These are phyloP conservation scores for Mortierella sp. DNA, from an alignment of 371 early-diverging fungal genomes.

Conservation along the genomic window DNA sequence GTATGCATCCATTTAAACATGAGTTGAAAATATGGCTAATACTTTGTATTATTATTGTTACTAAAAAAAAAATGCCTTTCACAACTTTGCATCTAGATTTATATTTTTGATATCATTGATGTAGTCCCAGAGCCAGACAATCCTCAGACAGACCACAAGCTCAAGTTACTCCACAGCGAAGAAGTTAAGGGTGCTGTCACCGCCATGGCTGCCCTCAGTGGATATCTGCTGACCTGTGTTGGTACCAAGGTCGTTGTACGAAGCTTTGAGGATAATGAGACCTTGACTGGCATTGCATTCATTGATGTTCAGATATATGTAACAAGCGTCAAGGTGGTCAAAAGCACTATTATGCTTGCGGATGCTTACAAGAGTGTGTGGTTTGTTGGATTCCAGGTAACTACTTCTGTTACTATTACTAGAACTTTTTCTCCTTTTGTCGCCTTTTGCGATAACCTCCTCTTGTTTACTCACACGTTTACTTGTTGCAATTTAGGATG, in stretches of 20 bases:
- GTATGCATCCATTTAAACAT: slow-evolving; percentile 61
- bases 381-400: slow-evolving; percentile 95
- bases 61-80: neutral
- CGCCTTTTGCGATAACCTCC: neutral
- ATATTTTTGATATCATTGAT: slow-evolving; percentile 96
- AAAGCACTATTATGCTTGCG: slow-evolving; percentile 93
- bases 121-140: slow-evolving; percentile 97
- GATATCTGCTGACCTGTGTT: slow-evolving; percentile 90
- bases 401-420: neutral
- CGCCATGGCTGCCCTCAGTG: slow-evolving; percentile 87
- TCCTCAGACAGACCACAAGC: slow-evolving; percentile 94
- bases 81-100: slow-evolving; percentile 63
- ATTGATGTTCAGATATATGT: slow-evolving; percentile 95
- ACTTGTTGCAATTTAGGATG: slow-evolving; percentile 70
- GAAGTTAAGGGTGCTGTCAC: slow-evolving; percentile 98
- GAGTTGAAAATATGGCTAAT: too few species aligned
- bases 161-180: slow-evolving; percentile 87
- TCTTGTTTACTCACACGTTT: too few species aligned
- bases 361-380: slow-evolving; percentile 94
- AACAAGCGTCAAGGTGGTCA: slow-evolving; percentile 84
- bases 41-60: neutral
- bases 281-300: slow-evolving; percentile 95
- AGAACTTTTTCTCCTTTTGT: neutral
- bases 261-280: slow-evolving; percentile 91
- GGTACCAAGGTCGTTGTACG: slow-evolving; percentile 95